Evolutionary conservation across 2,329 filamentous ascomycete genomes (phyloP).

Genomic region (Ceratocystis eucalypticola): DNA sequence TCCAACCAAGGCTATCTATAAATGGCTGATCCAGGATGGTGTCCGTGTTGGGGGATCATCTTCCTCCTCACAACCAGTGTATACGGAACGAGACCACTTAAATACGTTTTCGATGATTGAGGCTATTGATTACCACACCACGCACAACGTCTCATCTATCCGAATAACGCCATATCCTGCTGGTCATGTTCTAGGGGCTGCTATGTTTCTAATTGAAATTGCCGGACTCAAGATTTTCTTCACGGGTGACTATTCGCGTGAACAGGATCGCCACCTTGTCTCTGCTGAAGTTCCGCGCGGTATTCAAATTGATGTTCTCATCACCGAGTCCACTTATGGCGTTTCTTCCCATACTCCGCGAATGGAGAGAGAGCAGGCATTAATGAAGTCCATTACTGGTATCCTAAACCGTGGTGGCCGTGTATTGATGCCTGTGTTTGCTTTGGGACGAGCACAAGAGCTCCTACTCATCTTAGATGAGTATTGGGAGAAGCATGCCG

Average conservation of each 20-base stretch:
- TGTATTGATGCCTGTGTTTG: conserved; percentile 89
- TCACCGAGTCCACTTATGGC: conserved; percentile 94
- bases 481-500: conserved; percentile 82
- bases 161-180: conserved; percentile 94
- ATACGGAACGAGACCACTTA: conserved; percentile 89
- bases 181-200: conserved; percentile 92
- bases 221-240: conserved; percentile 94
- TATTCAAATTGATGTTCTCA: conserved; percentile 87
- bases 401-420: conserved; percentile 85
- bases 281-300: conserved; percentile 81
- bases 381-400: conserved; percentile 90
- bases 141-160: conserved; percentile 91
- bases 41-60: conserved; percentile 71
- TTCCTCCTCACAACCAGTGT: conserved; percentile 60
- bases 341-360: conserved; percentile 88
- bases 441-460: conserved; percentile 85
- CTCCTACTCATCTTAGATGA: conserved; percentile 89
- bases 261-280: conserved; percentile 89
- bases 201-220: conserved; percentile 97
- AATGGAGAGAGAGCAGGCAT: conserved; percentile 74
- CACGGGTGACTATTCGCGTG: conserved; percentile 91
- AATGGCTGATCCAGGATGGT: conserved; percentile 96
- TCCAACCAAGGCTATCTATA: conserved; percentile 98
- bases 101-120: conserved; percentile 91
- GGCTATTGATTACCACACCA: conserved; percentile 96